Evolutionary conservation across 331 rosid species (phyloP), one percentile per base, ranked within the genome.

Genomic region (Ulmus americana): DNA sequence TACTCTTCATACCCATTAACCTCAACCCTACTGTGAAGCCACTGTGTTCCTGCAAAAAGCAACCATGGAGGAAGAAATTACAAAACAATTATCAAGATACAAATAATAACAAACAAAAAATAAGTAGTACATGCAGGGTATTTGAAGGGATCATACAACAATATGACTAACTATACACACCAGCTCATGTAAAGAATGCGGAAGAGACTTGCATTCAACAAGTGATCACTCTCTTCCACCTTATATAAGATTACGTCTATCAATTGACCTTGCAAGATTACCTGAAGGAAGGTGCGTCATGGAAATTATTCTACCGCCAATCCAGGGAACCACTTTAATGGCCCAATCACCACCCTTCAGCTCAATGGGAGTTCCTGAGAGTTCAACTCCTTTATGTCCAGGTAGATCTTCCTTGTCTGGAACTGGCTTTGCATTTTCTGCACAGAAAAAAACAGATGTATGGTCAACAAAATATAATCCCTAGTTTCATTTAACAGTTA

Each of bases 261-360:
- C 35, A 48, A 16, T 48, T 48, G 53, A 48, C 15, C 53, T n/a
- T 48, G 53, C 15, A n/a, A 48, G 15, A 63, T 77, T 86, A 91
- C 97, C 97, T 57, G 97, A 84, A 59, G 90, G 95, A 67, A 76
- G 59, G 86, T 91, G 92, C 64, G 60, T 72, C 96, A 88, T 91
- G 66, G 97, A 88, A 69, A 88, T 78, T 50, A 91, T 86, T 88
- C 97, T 80, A 52, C 97, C 97, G 44, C 97, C 96, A 75, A 86
- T 88, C 97, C 97, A 86, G 55, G 96, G 96, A 74, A 88, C 87
- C 45, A 84, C 76, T 80, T 91, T 77, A 60, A 85, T 73, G 80
- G 42, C 64, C 97, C 97, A 91, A 58, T 75, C 75, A 39, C 81
- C 77, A 63, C 84, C 84, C 77, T 81, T 88, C 81, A 91, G 72